Evolutionary conservation across 129 eudicot genomes (phyloP), one percentile per base, ranked within the genome.

Genomic region (Heracleum sosnowskyi): DNA sequence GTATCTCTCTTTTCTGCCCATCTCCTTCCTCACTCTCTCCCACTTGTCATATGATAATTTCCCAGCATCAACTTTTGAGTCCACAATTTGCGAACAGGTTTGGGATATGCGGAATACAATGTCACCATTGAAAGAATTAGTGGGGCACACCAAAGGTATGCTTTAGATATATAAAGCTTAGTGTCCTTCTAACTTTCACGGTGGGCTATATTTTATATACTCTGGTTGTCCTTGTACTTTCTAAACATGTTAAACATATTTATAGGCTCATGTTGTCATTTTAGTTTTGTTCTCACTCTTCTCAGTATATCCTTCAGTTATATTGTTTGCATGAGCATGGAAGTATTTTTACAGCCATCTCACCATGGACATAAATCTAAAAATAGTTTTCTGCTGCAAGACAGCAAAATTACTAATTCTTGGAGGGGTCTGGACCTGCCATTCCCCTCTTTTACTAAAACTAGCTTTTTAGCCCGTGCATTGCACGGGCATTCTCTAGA

Each of bases 71-170:
- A 39, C 45, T 62, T 77, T 77, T 73, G 60, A 26, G 76, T 44
- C 31, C 31, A 73, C 71, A 44, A n/a, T 81, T 68, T 75, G 69
- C 63, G 26, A 89, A 80, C 92, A 95, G 98, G 83, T 91, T 78
- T 95, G 98, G 98, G 98, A 95, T 83, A 87, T 95, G 98, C 83
- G 97, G 77, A 91, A 95, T 83, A 85, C 88, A 68, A 91, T 95
- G 91, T 81, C 94, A 83, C 98, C 98, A 76, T 83, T 95, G 64
- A 88, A 86, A 80, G 98, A 91, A 79, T 86, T 95, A 76, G 91
- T 78, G 37, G 98, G 98, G 68, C 98, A 94, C 90, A 87, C 84
- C 51, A 94, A 90, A 91, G 98, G 98, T 94, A 82, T 74, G 79
- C 44, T 71, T 34, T 33, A 28, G 0, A 51, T 77, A 13, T 24